Conservation (phyloP, 1,284 basidiomycete genomes). For the Spongispora temasekensis region DNA sequence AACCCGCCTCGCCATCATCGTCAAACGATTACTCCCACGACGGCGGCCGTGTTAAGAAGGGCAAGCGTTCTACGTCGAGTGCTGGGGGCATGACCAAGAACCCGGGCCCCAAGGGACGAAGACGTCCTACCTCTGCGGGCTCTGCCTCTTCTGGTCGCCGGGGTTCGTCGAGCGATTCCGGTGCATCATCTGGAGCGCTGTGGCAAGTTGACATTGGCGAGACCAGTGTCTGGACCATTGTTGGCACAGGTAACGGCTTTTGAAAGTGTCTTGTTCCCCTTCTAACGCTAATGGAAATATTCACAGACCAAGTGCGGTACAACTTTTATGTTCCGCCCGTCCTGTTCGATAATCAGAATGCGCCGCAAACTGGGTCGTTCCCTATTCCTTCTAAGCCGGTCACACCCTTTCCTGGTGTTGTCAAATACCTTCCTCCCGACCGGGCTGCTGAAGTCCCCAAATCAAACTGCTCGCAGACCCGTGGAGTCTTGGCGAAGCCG, state of each 20-base stretch:
- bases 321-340: slow-evolving; percentile 92
- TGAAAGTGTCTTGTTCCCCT: slow-evolving; percentile 1
- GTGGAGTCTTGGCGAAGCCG: slow-evolving; percentile 69
- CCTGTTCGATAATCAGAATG: slow-evolving; percentile 73
- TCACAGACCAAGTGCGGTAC: slow-evolving; percentile 79
- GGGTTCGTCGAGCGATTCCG: slow-evolving; percentile 62
- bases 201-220: slow-evolving; percentile 89
- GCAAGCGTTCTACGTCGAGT: slow-evolving; percentile 74
- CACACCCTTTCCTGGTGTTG: slow-evolving; percentile 82
- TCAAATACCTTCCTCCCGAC: slow-evolving; percentile 85
- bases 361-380: slow-evolving; percentile 64
- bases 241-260: slow-evolving; percentile 69
- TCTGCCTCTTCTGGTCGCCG: slow-evolving; percentile 66
- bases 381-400: slow-evolving; percentile 79
- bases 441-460: slow-evolving; percentile 75
- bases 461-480: slow-evolving; percentile 60
- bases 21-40: slow-evolving; percentile 76
- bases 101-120: slow-evolving; percentile 59
- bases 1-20: slow-evolving; percentile 64
- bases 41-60: slow-evolving; percentile 77
- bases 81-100: slow-evolving; percentile 64
- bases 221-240: slow-evolving; percentile 92
- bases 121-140: slow-evolving; percentile 73
- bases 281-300: slow-evolving; percentile 16
- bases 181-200: slow-evolving; percentile 73